Base-by-base conservation (phyloP, 768 basidiomycete species). In the Pulveroboletus sp. region DNA sequence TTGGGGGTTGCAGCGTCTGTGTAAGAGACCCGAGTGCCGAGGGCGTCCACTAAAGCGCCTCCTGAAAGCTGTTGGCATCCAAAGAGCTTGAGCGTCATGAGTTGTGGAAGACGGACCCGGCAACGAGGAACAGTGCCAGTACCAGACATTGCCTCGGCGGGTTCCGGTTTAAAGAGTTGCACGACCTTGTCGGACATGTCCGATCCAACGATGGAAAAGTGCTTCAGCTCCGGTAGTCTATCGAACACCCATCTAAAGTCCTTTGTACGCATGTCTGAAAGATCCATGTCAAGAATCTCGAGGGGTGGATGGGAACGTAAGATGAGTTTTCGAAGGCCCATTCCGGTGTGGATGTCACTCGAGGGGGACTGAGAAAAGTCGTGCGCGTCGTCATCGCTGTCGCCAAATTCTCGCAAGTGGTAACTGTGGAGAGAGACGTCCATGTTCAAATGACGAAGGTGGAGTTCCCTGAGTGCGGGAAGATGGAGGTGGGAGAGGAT, bases 231-330 rank as follows among this genome's bases (percentile, higher is more conserved):
- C 1, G 63, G 61, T 12, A 87, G 68, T 32, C 74, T 71, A 48
- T 81, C 78, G 53, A 90, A 90, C 40, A 81, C 70, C 69, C 81
- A 87, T 25, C 58, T 62, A 60, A 90, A 90, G 61, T 90, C 88
- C 68, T 88, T 90, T 27, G 87, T 90, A 38, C 87, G 83, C 80
- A 88, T 83, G 67, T 90, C 88, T 45, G 84, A 83, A 56, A 82
- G 85, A 58, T 90, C 83, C 87, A 90, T 90, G 60, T 84, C 78
- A 20, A 90, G 76, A 27, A 81, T 65, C 40, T 74, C 73, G 34
- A 90, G 68, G 13, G 84, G 84, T 3, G 88, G 88, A 41, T 69
- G 70, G 48, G 76, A 83, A 10, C 84, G 78, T 9, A 67, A 59
- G 27, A 89, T 74, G 46, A 90, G 76, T 38, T 70, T 75, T 24